These are phyloP conservation scores for Chloris gayana DNA, from an alignment of 176 grass and related monocot genomes.

Conservation along the genomic window DNA sequence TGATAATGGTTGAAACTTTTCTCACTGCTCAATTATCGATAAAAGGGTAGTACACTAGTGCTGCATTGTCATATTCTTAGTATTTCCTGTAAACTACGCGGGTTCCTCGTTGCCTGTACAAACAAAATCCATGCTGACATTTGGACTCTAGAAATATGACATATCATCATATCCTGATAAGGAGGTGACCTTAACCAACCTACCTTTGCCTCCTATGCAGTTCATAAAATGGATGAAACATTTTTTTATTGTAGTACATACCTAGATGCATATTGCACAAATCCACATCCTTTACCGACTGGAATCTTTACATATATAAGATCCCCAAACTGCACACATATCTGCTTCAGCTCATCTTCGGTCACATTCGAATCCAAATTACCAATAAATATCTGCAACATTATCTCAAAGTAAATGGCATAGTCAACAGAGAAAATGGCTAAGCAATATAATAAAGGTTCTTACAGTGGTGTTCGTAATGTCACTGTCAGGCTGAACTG, in stretches of 20 bases:
- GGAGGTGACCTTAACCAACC: conserved; percentile 3
- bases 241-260: conserved; percentile 23
- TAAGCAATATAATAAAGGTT: conserved; percentile 27
- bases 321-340: conserved; percentile 83
- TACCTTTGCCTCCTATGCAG: not conserved
- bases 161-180: not conserved
- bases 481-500: conserved; percentile 69
- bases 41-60: conserved; percentile 17
- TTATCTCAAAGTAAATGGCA: conserved; percentile 45
- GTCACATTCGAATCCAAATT: conserved; percentile 91
- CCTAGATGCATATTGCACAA: conserved; percentile 85
- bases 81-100: conserved; percentile 15
- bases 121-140: not conserved
- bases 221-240: not conserved
- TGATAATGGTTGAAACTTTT: not conserved
- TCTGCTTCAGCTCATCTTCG: conserved; percentile 90
- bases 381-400: conserved; percentile 94
- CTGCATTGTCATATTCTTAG: conserved; percentile 1
- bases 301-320: conserved; percentile 95
- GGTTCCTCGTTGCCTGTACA: not conserved
- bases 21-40: not conserved
- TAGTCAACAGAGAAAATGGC: conserved; percentile 23
- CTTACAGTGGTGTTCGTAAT: conserved; percentile 74
- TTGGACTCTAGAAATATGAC: not conserved
- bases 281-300: conserved; percentile 91